A percentile compares a stretch with the other conserved stretches of the same genome.
phyloP scores from a whole-genome alignment of 495 filamentous ascomycete species.

The Penicillium chermesinum region DNA sequence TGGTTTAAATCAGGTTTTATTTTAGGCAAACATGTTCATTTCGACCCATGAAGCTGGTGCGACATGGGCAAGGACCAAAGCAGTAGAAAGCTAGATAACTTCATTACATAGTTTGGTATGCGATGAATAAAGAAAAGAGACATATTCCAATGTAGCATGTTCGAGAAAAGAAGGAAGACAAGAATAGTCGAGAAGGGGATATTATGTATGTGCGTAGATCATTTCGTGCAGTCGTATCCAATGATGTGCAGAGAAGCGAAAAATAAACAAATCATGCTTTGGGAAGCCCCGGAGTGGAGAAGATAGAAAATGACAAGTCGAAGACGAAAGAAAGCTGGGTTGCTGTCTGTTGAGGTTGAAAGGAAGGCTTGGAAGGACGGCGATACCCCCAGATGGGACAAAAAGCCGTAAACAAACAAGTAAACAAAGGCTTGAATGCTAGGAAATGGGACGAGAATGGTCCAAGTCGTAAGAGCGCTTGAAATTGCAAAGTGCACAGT shows the following conservation, averaged over 20 bases:
- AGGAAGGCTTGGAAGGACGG: not conserved
- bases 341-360: constrained; percentile 4
- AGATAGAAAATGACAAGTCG: not conserved
- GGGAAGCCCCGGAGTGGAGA: not conserved
- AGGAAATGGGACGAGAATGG: constrained; percentile 1
- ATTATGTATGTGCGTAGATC: constrained; percentile 21
- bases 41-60: no score
- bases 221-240: constrained; percentile 29
- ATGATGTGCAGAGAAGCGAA: constrained; percentile 23
- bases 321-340: constrained; percentile 1
- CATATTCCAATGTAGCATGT: not conserved
- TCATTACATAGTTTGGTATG: constrained; percentile 10
- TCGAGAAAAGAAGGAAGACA: constrained; percentile 4
- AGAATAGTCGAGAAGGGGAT: constrained; percentile 13
- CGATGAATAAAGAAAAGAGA: constrained; percentile 7
- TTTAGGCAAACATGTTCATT: no score
- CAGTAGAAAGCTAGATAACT: not conserved
- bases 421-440: constrained; percentile 5
- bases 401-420: not conserved
- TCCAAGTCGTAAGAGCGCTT: constrained; percentile 15
- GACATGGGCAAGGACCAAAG: not conserved
- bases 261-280: constrained; percentile 10
- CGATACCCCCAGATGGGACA: no score
- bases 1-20: no score
- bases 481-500: constrained; percentile 1